Conservation (phyloP, 2,329 filamentous ascomycete genomes). For the Xylariomycetidae sp. region DNA sequence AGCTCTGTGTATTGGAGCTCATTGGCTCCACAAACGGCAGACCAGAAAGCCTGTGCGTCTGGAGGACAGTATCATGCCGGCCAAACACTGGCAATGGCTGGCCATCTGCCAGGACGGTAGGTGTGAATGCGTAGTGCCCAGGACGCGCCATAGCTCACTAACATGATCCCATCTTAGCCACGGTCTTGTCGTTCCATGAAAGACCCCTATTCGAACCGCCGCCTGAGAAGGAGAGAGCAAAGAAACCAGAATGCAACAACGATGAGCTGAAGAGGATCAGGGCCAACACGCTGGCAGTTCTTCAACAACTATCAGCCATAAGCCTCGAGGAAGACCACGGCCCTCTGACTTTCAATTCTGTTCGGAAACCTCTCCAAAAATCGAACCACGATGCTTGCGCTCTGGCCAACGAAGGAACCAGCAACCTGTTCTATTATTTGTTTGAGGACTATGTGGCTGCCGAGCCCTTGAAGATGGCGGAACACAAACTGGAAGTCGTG, state of each 20-base stretch:
- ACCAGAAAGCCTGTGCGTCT: conserved; percentile 16
- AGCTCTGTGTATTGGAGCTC: conserved; percentile 70
- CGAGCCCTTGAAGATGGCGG: conserved; percentile 46
- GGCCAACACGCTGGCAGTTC: conserved; percentile 33
- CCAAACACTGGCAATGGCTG: conserved; percentile 64
- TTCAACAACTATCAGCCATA: conserved; percentile 34
- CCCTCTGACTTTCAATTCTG: conserved; percentile 38
- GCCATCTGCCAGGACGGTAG: conserved; percentile 60
- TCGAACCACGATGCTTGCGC: conserved; percentile 23
- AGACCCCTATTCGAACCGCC: conserved; percentile 33
- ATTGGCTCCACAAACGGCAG: conserved; percentile 49
- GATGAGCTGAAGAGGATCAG: conserved; percentile 31
- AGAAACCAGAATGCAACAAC: too few relatives aligned
- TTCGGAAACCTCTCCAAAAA: conserved; percentile 29
- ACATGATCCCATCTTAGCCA: conserved; percentile 42
- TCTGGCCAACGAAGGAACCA: conserved; percentile 45
- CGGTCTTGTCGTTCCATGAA: conserved; percentile 67
- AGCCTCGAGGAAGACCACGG: too few relatives aligned
- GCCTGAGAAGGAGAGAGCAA: conserved; percentile 18
- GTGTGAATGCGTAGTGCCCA: conserved; percentile 9
- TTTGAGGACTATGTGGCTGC: conserved; percentile 63
- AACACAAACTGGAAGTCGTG: conserved; percentile 42
- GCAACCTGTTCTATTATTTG: conserved; percentile 60
- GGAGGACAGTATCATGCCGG: conserved; percentile 31
- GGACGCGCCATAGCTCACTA: conserved; percentile 12